Conservation (phyloP, 1,284 basidiomycete species). For the Cutaneotrichosporon dermatis region DNA sequence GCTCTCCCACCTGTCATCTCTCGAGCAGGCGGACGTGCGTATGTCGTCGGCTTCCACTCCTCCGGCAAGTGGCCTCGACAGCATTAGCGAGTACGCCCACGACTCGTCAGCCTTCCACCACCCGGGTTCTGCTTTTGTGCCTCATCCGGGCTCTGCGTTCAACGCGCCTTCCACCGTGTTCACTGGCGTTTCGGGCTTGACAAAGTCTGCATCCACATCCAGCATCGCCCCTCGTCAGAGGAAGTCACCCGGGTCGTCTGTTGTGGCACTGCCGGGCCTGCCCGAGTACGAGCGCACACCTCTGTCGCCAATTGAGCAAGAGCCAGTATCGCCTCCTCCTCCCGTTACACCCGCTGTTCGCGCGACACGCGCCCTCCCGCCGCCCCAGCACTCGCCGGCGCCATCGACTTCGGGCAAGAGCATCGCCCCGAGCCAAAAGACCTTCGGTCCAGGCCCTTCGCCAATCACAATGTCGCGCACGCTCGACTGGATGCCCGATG, state of each 20-base stretch:
- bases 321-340: not conserved
- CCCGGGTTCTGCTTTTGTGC: too few relatives aligned
- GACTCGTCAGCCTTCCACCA: too few relatives aligned
- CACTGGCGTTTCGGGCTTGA: not conserved
- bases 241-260: not conserved
- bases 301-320: slow-evolving; percentile 1
- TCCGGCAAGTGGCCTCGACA: not conserved
- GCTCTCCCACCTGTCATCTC: not conserved
- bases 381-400: not conserved
- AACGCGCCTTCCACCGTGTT: not conserved
- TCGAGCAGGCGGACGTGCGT: not conserved
- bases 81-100: not conserved
- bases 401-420: not conserved
- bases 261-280: not conserved
- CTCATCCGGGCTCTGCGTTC: not conserved
- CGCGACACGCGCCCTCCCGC: not conserved
- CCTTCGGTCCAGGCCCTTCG: slow-evolving; percentile 1
- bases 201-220: slow-evolving; percentile 1
- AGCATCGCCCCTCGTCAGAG: not conserved
- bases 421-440: not conserved
- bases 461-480: not conserved
- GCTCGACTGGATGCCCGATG: slow-evolving; percentile 13
- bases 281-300: slow-evolving; percentile 2
- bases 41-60: not conserved
- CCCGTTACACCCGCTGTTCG: not conserved